phyloP scores from a whole-genome alignment of 495 filamentous ascomycete species.

The Penicillium crystallinum region DNA sequence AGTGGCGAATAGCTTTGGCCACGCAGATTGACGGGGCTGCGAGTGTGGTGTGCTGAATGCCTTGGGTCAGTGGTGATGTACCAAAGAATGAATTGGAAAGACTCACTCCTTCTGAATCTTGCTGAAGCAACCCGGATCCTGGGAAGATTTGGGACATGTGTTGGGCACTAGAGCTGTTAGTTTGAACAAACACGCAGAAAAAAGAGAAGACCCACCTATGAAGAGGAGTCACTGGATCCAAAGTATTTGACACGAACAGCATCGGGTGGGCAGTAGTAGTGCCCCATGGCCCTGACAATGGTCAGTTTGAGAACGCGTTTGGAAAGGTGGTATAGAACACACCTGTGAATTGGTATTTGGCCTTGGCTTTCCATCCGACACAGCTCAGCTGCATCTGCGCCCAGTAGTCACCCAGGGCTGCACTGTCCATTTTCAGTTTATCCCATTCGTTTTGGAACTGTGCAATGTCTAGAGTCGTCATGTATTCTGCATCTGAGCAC shows the following conservation, averaged over 20 bases:
- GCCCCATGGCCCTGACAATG: slow-evolving; percentile 23
- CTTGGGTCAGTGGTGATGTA: neutral
- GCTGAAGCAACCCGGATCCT: slow-evolving; percentile 47
- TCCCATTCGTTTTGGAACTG: slow-evolving; percentile 45
- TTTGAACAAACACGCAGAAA: neutral
- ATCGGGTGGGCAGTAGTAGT: slow-evolving; percentile 50
- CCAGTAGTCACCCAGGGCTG: slow-evolving; percentile 53
- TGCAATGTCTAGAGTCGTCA: slow-evolving; percentile 33
- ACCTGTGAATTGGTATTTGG: slow-evolving; percentile 53
- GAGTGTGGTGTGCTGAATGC: slow-evolving; percentile 41
- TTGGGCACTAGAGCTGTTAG: slow-evolving; percentile 34
- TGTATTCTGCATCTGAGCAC: slow-evolving; percentile 54
- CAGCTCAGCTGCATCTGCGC: slow-evolving; percentile 51
- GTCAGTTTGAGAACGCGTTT: neutral
- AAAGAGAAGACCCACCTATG: slow-evolving; percentile 18
- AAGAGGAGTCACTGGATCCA: slow-evolving; percentile 58
- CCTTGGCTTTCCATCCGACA: slow-evolving; percentile 50
- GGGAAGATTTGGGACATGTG: slow-evolving; percentile 48
- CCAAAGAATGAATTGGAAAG: neutral
- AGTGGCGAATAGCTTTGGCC: slow-evolving; percentile 36
- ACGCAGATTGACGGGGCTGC: slow-evolving; percentile 46
- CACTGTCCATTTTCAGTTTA: slow-evolving; percentile 42
- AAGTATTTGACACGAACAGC: slow-evolving; percentile 53
- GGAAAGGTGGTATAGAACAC: slow-evolving; percentile 1
- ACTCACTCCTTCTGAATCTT: slow-evolving; percentile 53